Base-by-base conservation (phyloP, 225 moss, liverwort and hornwort species). In the Pseudoscleropodium purum region DNA sequence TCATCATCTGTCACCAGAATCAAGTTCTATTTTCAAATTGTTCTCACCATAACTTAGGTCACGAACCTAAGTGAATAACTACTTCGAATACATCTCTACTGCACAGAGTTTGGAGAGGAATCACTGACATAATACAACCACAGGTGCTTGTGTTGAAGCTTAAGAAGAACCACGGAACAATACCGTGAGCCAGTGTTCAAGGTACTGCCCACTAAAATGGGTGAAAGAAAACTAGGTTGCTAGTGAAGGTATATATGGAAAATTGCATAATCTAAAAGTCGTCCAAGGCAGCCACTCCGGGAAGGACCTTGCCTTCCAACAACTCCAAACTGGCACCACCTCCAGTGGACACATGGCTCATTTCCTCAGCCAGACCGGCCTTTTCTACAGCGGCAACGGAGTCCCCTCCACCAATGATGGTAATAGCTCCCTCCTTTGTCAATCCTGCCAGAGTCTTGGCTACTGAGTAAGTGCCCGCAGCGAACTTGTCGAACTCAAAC, bases 321-420 rank as follows among this genome's bases (percentile, higher is more conserved):
- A 99, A 95, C 88, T 99, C 98, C 61, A 99, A 93, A 93, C 97
- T 99, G 73, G 98, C 97, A 88, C 97, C 98, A 10, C 98, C 97
- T 93, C 98, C 97, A 16, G 98, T 99, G 52, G 98, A 99, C 34
- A 99, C 97, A 84, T 99, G 98, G 92, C 98, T 99, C 96, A 99
- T 96, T 75, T 94, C 73, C 4, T 89, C 90, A 13, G 97, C 95
- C 76, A 99, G 87, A n/a, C 91, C 92, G 29, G 96, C 98, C 91
- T 99, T 94, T 87, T 99, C 98, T 2, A 99, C 96, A 23, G 98
- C 98, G 15, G 98, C 98, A 31, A 99, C 97, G 19, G 98, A 99
- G 88, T 99, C 98, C 25, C 97, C 98, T 87, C 98, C 98, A 83
- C 98, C 98, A 43, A 99, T 96, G 88, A 99, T 99, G 79, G 96